These are phyloP conservation scores for Fusarium paranaense DNA, from an alignment of 2,329 filamentous ascomycete genomes.

Conservation along the genomic window DNA sequence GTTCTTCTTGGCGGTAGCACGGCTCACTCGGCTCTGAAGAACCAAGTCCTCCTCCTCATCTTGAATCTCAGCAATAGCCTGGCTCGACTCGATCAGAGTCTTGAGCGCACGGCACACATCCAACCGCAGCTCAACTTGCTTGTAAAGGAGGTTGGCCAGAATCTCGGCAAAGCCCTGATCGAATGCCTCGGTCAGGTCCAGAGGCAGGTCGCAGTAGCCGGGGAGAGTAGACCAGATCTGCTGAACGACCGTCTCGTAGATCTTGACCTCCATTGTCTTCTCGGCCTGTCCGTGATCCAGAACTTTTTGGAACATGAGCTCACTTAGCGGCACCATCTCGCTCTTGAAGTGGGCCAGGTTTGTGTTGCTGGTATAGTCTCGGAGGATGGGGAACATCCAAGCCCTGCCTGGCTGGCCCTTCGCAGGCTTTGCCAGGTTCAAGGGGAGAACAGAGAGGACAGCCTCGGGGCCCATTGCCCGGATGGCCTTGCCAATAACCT, in stretches of 20 bases:
- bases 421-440: conserved; percentile 84
- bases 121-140: conserved; percentile 86
- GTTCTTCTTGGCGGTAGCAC: conserved; percentile 80
- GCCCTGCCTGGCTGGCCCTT: conserved; percentile 86
- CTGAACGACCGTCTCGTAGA: conserved; percentile 95
- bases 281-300: conserved; percentile 83
- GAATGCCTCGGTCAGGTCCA: conserved; percentile 82
- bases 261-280: conserved; percentile 97
- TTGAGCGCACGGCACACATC: conserved; percentile 90
- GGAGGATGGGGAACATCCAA: conserved; percentile 92
- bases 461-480: conserved; percentile 90
- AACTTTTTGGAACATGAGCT: conserved; percentile 89
- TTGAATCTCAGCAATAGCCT: conserved; percentile 79
- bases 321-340: conserved; percentile 90
- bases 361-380: conserved; percentile 91
- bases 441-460: conserved; percentile 83
- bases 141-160: conserved; percentile 90
- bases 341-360: conserved; percentile 84
- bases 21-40: conserved; percentile 82
- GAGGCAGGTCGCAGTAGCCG: conserved; percentile 92
- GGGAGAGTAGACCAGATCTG: conserved; percentile 96
- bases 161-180: conserved; percentile 92
- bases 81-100: conserved; percentile 90
- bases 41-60: conserved; percentile 77
- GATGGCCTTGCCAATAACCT: conserved; percentile 88